Percentiles rank a stretch among this genome's conserved stretches.
These are phyloP conservation scores for Lichina pygmaea DNA, from an alignment of 495 filamentous ascomycete genomes.

Conservation along the genomic window DNA sequence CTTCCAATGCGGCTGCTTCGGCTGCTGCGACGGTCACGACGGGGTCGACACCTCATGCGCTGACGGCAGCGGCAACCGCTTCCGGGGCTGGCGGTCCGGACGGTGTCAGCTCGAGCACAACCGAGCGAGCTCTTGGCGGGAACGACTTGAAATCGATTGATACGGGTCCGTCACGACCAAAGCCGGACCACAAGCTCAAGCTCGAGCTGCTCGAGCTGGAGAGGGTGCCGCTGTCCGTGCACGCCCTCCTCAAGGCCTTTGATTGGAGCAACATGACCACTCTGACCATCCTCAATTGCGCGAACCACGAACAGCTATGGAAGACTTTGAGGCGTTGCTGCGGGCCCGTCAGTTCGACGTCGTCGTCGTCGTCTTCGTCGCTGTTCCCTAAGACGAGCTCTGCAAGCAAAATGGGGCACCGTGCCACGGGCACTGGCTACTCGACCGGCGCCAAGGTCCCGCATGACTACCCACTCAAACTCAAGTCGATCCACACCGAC, in stretches of 20 bases:
- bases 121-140: background rate
- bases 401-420: constrained; percentile 1
- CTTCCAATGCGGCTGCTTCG: no score
- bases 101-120: background rate
- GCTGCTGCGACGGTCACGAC: background rate
- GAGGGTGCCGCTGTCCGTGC: constrained; percentile 44
- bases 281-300: constrained; percentile 60
- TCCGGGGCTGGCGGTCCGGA: background rate
- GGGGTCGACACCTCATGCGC: background rate
- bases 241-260: constrained; percentile 38
- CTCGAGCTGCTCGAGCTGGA: constrained; percentile 63
- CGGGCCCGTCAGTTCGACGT: constrained; percentile 2
- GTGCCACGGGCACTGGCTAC: background rate
- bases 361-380: constrained; percentile 1
- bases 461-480: constrained; percentile 29
- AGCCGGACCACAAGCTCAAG: constrained; percentile 23
- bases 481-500: constrained; percentile 69
- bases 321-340: constrained; percentile 36
- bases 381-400: constrained; percentile 2
- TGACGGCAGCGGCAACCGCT: background rate
- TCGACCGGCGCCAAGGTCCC: background rate
- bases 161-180: background rate
- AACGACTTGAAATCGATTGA: background rate
- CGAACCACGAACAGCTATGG: constrained; percentile 59
- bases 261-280: constrained; percentile 60